Evolutionary conservation across 345 rosid species (phyloP), one percentile per base, ranked within the genome.

Genomic region (Salix viminalis): DNA sequence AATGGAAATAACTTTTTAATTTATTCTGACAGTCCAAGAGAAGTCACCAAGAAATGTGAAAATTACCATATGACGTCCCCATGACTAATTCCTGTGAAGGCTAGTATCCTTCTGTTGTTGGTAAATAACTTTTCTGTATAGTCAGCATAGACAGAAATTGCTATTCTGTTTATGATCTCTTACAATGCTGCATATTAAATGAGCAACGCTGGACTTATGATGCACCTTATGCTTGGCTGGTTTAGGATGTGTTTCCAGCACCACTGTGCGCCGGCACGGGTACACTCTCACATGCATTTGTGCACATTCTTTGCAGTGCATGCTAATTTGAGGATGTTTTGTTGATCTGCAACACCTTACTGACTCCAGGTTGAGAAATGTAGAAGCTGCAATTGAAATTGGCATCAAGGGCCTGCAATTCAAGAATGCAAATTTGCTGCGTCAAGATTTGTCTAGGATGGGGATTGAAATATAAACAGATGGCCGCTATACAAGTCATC

Each of bases 361-460:
- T 56, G 34, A 62, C 36, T 42, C 41, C 91, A 93, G 98, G 89
- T 75, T 83, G 48, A 84, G 78, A 78, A 93, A 93, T 68, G 91
- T 89, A 5, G 88, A 91, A 67, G 93, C 91, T 70, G 99, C 98
- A 26, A 74, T 52, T 60, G 90, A 90, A 84, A 85, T 86, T 66
- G 98, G 99, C 75, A 90, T 93, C 44, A 77, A 72, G 21, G 96
- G 94, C 68, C 70, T 93, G 60, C 91, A 87, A 37, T 91, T 95
- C 82, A 85, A 90, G 89, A 83, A 84, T 75, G 86, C 87, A 21
- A 87, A 85, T 68, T 67, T 80, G 46, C 87, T 95, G 56, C 75
- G 86, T 24, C 67, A 79, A 76, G 94, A 88, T 77, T 92, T 91
- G 48, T 62, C 69, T 6, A 75, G 13, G 34, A 71, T 85, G 46